phyloP scores from a whole-genome alignment of 2,329 filamentous ascomycete genomes.

The Sporothrix phasma region DNA sequence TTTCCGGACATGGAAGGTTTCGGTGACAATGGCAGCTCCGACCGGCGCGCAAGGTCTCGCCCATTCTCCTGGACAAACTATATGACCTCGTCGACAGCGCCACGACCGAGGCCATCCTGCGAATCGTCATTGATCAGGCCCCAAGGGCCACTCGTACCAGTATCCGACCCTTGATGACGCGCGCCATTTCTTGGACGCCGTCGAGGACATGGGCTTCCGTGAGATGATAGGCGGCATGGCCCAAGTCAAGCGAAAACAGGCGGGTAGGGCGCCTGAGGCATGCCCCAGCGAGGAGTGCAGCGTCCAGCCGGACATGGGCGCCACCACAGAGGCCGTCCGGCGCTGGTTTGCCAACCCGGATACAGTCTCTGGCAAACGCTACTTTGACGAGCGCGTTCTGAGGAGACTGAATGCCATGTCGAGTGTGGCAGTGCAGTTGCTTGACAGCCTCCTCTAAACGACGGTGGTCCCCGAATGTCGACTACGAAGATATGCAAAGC shows the following conservation, averaged over 20 bases:
- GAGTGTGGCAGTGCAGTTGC: slow-evolving; percentile 34
- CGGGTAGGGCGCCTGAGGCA: background rate
- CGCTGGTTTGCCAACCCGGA: slow-evolving; percentile 35
- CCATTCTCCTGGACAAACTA: slow-evolving; percentile 21
- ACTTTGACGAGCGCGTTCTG: slow-evolving; percentile 42
- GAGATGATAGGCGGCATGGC: slow-evolving; percentile 36
- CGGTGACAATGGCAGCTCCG: background rate
- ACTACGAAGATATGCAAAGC: background rate
- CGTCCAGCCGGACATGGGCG: background rate
- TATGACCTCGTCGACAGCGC: slow-evolving; percentile 41
- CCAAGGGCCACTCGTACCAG: slow-evolving; percentile 33
- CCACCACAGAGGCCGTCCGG: slow-evolving; percentile 30
- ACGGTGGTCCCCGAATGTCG: background rate
- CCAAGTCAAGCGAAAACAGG: slow-evolving; percentile 31
- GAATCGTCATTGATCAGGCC: slow-evolving; percentile 36
- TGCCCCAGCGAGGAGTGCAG: background rate
- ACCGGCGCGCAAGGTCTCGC: background rate
- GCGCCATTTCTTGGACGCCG: slow-evolving; percentile 38
- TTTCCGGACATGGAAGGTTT: background rate
- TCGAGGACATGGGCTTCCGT: slow-evolving; percentile 37
- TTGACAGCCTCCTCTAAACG: slow-evolving; percentile 22
- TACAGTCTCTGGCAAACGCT: slow-evolving; percentile 31
- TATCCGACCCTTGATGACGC: slow-evolving; percentile 39
- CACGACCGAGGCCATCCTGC: slow-evolving; percentile 43
- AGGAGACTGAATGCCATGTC: slow-evolving; percentile 39